A percentile compares a stretch with the other conserved stretches of the same genome.
Conservation (phyloP, 2,329 filamentous ascomycete species). For the Alternaria sp. region DNA sequence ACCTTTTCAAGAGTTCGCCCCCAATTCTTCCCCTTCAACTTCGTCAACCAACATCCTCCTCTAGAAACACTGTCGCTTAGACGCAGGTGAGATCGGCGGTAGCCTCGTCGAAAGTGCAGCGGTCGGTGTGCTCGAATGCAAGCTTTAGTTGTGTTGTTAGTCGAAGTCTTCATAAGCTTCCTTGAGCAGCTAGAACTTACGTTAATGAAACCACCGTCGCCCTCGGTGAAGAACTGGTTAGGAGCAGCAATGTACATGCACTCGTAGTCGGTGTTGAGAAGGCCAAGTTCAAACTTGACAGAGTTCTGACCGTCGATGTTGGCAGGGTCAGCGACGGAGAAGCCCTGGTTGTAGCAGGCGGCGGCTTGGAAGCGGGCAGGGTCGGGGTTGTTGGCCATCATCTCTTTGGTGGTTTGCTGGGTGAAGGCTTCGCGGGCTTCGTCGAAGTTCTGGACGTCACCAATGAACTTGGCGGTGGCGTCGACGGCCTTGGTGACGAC, state of each 20-base stretch:
- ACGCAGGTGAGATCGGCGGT: constrained; percentile 11
- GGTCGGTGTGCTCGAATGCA: constrained; percentile 1
- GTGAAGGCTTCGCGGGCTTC: constrained; percentile 12
- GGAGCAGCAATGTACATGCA: constrained; percentile 11
- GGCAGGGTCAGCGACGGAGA: constrained; percentile 1
- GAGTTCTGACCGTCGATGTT: constrained; percentile 4
- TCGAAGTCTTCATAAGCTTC: background rate
- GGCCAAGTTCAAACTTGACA: constrained; percentile 8
- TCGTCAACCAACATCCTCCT: background rate
- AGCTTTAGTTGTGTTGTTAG: background rate
- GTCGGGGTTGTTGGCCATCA: constrained; percentile 11
- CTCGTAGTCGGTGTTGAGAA: constrained; percentile 14
- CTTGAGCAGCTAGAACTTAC: background rate
- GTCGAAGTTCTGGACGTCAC: constrained; percentile 6
- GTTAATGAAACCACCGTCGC: constrained; percentile 4
- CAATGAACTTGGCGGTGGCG: constrained; percentile 3
- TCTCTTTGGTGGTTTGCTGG: constrained; percentile 4
- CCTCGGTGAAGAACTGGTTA: constrained; percentile 10
- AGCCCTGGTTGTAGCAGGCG: constrained; percentile 12
- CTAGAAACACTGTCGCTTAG: background rate
- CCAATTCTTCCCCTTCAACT: background rate
- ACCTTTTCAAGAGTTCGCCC: background rate
- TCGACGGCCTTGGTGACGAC: constrained; percentile 7
- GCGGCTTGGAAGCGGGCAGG: constrained; percentile 3
- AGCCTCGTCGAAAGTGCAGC: constrained; percentile 10